Conservation (phyloP, 2,329 filamentous ascomycete genomes). For the Xylaria sp. region DNA sequence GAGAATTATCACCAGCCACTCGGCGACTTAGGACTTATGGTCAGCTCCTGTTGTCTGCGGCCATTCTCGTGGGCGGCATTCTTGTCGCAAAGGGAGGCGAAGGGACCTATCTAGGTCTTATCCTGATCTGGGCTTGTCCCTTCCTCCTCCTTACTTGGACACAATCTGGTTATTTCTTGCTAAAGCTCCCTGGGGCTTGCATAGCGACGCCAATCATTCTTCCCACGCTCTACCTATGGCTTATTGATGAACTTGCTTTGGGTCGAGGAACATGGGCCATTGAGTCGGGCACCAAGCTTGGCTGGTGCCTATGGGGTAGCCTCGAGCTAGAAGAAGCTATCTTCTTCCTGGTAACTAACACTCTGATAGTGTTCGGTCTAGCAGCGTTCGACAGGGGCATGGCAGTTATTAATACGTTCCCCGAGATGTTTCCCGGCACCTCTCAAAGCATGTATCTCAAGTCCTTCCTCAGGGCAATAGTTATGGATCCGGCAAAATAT, state of each 20-base stretch:
- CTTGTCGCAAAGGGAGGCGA: constrained; percentile 53
- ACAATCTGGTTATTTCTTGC: constrained; percentile 67
- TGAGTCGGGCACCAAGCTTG: constrained; percentile 69
- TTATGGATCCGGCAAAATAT: constrained; percentile 54
- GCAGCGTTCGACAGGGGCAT: constrained; percentile 72
- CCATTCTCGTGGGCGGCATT: constrained; percentile 51
- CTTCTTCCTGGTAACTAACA: constrained; percentile 75
- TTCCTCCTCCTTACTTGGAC: constrained; percentile 69
- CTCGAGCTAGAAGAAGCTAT: constrained; percentile 76
- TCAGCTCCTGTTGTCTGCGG: constrained; percentile 53
- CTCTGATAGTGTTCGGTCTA: constrained; percentile 71
- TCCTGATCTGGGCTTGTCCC: constrained; percentile 71
- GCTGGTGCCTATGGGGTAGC: constrained; percentile 64
- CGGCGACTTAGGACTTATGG: constrained; percentile 49
- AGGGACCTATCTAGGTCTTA: constrained; percentile 72
- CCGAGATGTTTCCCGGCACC: constrained; percentile 58
- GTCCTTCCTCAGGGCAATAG: constrained; percentile 58
- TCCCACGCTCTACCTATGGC: constrained; percentile 73
- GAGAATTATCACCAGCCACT: constrained; percentile 35
- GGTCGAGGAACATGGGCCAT: constrained; percentile 75
- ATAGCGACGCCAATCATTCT: constrained; percentile 64
- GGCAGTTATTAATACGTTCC: constrained; percentile 69
- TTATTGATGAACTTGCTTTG: constrained; percentile 72
- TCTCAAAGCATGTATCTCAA: constrained; percentile 55
- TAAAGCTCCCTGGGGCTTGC: constrained; percentile 62